Base-by-base conservation (phyloP, 225 moss, liverwort and hornwort species). In the Anthoceros angustus region DNA sequence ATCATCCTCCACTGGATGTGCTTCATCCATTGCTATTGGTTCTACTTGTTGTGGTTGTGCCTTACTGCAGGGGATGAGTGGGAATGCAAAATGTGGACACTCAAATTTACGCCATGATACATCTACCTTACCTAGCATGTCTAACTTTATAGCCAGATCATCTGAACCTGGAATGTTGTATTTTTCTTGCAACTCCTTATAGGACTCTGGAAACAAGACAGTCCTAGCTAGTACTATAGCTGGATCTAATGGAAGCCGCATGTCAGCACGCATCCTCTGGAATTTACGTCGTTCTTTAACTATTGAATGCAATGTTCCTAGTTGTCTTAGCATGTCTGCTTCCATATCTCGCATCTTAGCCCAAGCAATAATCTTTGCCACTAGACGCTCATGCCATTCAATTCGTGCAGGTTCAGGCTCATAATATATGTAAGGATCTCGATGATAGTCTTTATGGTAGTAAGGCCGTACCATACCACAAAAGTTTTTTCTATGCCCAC, bases 341-440 rank as follows among this genome's bases (percentile, higher is more conserved):
- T 55, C 55, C 55, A 55, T 55, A 12, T 55, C 55, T 4, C 55
- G 55, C 55, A 55, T 55, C 23, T 23, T 55, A 15, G 55, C 55
- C 55, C 55, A 55, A 55, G 55, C 55, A 55, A 55, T 55, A 23
- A 55, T 55, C 55, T 55, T 55, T 18, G 55, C 55, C 23, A 55
- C 55, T 23, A 55, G 55, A 23, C 18, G 55, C 14, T 55, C 55
- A 55, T 55, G 55, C 55, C 55, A 55, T 23, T 55, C 55, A 23
- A 55, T 55, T 23, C 55, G 55, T 23, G 5, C 55, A 18, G 55
- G 10, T 55, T 55, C 55, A 7, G 55, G 55, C 55, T 55, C 55
- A 23, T 55, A 55, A 12, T 55, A 55, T 7, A 55, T 55, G 55
- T 55, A 55, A 20, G 55, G 55, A 55, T 55, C 55, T 8, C 55